phyloP scores from a whole-genome alignment of 371 early-diverging fungal genomes.

The Smittium mucronatum region DNA sequence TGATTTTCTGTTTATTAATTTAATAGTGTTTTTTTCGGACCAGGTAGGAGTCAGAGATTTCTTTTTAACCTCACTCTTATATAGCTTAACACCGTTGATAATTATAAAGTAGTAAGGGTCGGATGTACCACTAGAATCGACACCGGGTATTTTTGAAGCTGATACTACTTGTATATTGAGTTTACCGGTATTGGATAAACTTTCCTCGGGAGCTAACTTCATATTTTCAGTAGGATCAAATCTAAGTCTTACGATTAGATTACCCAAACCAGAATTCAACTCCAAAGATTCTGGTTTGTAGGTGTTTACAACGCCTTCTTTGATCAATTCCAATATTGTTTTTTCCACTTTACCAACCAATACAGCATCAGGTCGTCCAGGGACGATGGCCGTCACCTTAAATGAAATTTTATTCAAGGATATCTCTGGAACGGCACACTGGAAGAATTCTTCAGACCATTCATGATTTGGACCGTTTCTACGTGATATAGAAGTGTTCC shows the following conservation, averaged over 20 bases:
- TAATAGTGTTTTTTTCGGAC: conserved; percentile 59
- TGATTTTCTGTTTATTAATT: conserved; percentile 39
- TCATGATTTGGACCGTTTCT: conserved; percentile 28
- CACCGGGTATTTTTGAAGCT: conserved; percentile 33
- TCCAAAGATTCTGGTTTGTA: conserved; percentile 29
- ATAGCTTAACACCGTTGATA: conserved; percentile 60
- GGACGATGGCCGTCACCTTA: conserved; percentile 19
- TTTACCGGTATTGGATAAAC: conserved; percentile 30
- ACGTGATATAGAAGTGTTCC: conserved; percentile 27
- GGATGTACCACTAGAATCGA: conserved; percentile 46
- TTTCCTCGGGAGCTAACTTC: conserved; percentile 23
- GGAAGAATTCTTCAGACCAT: conserved; percentile 35
- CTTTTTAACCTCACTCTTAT: conserved; percentile 61
- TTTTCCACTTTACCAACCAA: conserved; percentile 23
- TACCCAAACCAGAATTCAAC: conserved; percentile 28
- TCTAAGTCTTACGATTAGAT: conserved; percentile 29
- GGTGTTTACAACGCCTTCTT: conserved; percentile 26
- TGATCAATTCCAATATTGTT: conserved; percentile 25
- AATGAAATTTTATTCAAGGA: conserved; percentile 25
- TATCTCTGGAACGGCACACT: conserved; percentile 30
- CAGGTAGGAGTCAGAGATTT: conserved; percentile 75
- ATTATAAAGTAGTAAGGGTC: conserved; percentile 71
- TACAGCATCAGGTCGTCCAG: background rate
- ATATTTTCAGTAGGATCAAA: conserved; percentile 32
- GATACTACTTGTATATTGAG: conserved; percentile 27